Base-by-base conservation (phyloP, 208 protist species). In the Leishmania mexicana region DNA sequence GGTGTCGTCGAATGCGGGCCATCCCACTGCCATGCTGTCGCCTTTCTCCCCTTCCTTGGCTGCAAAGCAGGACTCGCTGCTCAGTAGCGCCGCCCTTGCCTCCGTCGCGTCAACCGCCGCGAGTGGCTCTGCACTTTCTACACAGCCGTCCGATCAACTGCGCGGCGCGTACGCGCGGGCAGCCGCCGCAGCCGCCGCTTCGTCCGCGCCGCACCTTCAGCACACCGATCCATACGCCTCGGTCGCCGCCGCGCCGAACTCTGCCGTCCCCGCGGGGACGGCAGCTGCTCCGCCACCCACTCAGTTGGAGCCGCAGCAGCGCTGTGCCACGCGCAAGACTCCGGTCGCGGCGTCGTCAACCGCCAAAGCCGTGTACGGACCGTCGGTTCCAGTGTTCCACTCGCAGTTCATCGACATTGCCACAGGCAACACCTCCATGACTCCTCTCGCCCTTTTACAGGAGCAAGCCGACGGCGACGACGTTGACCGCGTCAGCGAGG, bases 331-430 rank as follows among this genome's bases (percentile, higher is more conserved):
- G 11, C 53, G 47, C 35, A 47, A 65, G 40, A 31, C 54, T 49
- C 11, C 54, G 11, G 47, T 28, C 10, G 31, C 15, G 57, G 49
- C 75, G 38, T 17, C 13, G 19, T 11, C 76, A 28, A 28, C 54
- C n/a, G 31, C 19, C 31, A 51, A 49, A 19, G 57, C 53, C 31
- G 83, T 91, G 64, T 89, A 90, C 83, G 85, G 80, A 1, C 89
- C 87, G 2, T 85, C 85, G 3, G 85, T 90, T 24, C 6, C 70
- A 2, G 67, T 86, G 24, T 75, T 81, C 13, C 81, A 86, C 53
- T 76, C 86, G 35, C 93, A 95, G 83, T 96, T 96, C 79, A 81
- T 96, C 42, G 92, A 96, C 75, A 24, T 95, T 28, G 47, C 83
- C 19, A 93, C 89, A 7, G 82, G 89, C 67, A 67, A n/a, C 49